These are phyloP conservation scores for Kuraishia borneana DNA, from an alignment of 805 yeast species.

Conservation along the genomic window DNA sequence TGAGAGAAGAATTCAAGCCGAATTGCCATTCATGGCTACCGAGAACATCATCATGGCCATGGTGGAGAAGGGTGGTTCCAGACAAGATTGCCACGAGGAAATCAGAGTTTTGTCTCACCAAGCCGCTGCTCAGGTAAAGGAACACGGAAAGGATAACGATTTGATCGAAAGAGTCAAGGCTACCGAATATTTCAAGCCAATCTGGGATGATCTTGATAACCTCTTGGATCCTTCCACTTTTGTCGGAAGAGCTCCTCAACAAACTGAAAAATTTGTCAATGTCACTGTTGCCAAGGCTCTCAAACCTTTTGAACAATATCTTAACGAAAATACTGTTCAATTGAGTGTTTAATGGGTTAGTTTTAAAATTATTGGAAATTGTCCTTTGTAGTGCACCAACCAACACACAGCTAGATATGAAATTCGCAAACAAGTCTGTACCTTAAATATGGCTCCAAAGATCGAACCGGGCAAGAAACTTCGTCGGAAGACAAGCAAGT, in stretches of 20 bases:
- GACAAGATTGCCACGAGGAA: conserved; percentile 98
- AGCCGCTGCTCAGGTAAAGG: conserved; percentile 95
- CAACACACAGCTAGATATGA: too few species aligned
- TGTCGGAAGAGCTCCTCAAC: conserved; percentile 98
- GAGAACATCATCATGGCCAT: conserved; percentile 99
- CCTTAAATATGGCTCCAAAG: not conserved
- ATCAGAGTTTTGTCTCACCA: conserved; percentile 95
- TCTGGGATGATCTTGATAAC: conserved; percentile 70
- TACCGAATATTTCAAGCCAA: conserved; percentile 77
- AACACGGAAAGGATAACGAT: conserved; percentile 97
- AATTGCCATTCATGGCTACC: conserved; percentile 98
- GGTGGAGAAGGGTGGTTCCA: conserved; percentile 95
- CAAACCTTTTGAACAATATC: conserved; percentile 44
- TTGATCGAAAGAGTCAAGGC: conserved; percentile 77
- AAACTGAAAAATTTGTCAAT: conserved; percentile 85
- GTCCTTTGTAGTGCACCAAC: too few species aligned
- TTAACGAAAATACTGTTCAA: conserved; percentile 61
- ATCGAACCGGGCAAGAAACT: conserved; percentile 19
- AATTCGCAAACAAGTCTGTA: too few species aligned
- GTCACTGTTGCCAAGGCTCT: conserved; percentile 80
- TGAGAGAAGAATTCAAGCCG: conserved; percentile 88
- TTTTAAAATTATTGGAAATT: too few species aligned
- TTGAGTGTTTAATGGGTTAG: conserved; percentile 53
- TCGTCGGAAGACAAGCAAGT: conserved; percentile 20
- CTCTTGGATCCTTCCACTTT: conserved; percentile 88